Evolutionary conservation across 768 basidiomycete species (phyloP).

Genomic region (Neoboletus subvelutipes): DNA sequence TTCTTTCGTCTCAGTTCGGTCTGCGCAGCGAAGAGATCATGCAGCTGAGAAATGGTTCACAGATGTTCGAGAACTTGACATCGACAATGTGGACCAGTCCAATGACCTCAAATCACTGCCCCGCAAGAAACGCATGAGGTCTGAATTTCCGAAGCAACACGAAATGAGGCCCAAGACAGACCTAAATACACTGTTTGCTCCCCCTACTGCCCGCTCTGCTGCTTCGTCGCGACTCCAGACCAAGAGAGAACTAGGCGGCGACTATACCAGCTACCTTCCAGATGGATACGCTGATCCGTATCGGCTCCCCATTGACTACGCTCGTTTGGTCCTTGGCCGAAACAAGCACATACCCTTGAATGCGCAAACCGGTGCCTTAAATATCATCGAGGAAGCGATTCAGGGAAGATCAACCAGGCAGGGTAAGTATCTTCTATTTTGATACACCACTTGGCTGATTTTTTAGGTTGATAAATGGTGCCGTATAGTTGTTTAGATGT

Average conservation of each 20-base stretch:
- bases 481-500: slow-evolving; percentile 14
- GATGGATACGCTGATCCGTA: slow-evolving; percentile 27
- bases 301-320: slow-evolving; percentile 40
- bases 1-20: slow-evolving; percentile 23
- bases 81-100: slow-evolving; percentile 5
- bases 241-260: slow-evolving; percentile 44
- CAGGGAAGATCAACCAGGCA: slow-evolving; percentile 6
- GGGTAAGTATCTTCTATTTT: slow-evolving; percentile 10
- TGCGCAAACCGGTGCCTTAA: slow-evolving; percentile 40
- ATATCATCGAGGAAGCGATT: slow-evolving; percentile 34
- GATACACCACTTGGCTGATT: not conserved
- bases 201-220: not conserved
- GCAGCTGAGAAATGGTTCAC: slow-evolving; percentile 27
- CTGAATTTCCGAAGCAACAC: slow-evolving; percentile 9
- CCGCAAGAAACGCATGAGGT: slow-evolving; percentile 3
- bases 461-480: not conserved
- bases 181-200: slow-evolving; percentile 20
- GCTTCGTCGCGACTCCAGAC: slow-evolving; percentile 24
- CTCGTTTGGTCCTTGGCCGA: slow-evolving; percentile 42
- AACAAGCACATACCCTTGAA: slow-evolving; percentile 42
- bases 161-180: slow-evolving; percentile 25
- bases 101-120: not conserved
- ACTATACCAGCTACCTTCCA: slow-evolving; percentile 50
- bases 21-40: slow-evolving; percentile 23
- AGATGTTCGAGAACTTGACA: slow-evolving; percentile 20